A percentile compares a stretch with the other conserved stretches of the same genome.
Conservation (phyloP, 2,329 filamentous ascomycete species). For the Claviceps paspali region DNA sequence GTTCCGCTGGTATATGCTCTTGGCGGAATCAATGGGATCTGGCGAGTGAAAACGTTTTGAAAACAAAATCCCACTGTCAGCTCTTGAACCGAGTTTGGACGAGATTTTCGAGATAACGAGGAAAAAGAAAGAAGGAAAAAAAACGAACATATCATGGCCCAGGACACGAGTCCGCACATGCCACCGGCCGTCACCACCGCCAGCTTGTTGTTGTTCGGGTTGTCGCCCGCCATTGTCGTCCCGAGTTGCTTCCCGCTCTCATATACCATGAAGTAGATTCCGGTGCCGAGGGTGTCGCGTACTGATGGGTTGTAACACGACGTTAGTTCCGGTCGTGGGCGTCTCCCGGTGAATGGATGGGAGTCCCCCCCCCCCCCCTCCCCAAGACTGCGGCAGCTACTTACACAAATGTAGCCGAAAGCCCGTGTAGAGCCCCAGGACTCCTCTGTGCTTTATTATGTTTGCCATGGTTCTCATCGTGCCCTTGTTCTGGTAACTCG, state of each 20-base stretch:
- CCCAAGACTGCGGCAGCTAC: conserved; percentile 18
- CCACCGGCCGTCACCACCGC: conserved; percentile 67
- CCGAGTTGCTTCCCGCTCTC: conserved; percentile 74
- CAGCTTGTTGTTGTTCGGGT: conserved; percentile 61
- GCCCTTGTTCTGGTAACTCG: conserved; percentile 64
- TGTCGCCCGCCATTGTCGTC: conserved; percentile 56
- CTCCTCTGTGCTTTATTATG: conserved; percentile 59
- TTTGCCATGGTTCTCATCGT: conserved; percentile 63
- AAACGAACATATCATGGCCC: conserved; percentile 56
- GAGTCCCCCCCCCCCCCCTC: neutral
- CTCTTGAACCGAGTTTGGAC: neutral
- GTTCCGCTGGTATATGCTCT: conserved; percentile 74
- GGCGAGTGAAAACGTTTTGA: too few species aligned
- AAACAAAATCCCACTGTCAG: too few species aligned
- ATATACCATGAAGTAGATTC: conserved; percentile 81
- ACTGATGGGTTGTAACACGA: conserved; percentile 28
- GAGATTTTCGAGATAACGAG: too few species aligned
- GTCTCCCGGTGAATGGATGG: neutral
- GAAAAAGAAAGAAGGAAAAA: neutral
- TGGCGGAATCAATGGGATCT: conserved; percentile 66
- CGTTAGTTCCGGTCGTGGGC: neutral
- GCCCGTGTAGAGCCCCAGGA: conserved; percentile 63
- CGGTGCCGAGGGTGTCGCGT: conserved; percentile 68
- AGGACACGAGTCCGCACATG: conserved; percentile 69
- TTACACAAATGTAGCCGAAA: conserved; percentile 64